Evolutionary conservation across 208 protist species (phyloP).

Genomic region (Naegleria fowleri): DNA sequence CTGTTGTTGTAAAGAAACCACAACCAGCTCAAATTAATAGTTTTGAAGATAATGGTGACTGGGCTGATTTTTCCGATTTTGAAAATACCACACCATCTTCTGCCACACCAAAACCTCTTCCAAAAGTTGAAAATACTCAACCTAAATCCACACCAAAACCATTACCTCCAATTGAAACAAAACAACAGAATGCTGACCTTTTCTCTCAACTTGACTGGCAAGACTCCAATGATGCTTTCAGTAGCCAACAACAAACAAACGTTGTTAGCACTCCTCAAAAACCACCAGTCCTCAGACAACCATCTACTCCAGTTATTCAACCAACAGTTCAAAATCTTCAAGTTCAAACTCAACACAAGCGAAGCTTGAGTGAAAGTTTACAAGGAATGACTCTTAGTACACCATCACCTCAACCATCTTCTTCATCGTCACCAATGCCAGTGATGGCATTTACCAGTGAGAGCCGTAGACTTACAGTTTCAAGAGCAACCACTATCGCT

Average conservation of each 20-base stretch:
- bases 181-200: not conserved
- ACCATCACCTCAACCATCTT: not conserved
- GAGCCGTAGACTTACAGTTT: not conserved
- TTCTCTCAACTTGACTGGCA: constrained; percentile 17
- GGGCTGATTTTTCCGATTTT: not conserved
- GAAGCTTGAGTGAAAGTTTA: not conserved
- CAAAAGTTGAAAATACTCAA: not conserved
- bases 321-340: not conserved
- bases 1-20: not conserved
- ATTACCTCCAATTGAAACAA: not conserved
- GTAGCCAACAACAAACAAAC: not conserved
- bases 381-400: not conserved
- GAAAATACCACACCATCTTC: not conserved
- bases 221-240: not conserved
- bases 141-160: not conserved
- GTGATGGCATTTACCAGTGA: not conserved
- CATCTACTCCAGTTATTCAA: not conserved
- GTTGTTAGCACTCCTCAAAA: not conserved
- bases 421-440: not conserved
- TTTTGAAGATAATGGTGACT: not conserved
- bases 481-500: not conserved
- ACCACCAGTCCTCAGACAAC: not conserved
- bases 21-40: not conserved
- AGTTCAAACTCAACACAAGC: not conserved
- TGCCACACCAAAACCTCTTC: not conserved